Evolutionary conservation across 495 filamentous ascomycete genomes (phyloP), one percentile per base, ranked within the genome.

Genomic region (Penicillium crystallinum): DNA sequence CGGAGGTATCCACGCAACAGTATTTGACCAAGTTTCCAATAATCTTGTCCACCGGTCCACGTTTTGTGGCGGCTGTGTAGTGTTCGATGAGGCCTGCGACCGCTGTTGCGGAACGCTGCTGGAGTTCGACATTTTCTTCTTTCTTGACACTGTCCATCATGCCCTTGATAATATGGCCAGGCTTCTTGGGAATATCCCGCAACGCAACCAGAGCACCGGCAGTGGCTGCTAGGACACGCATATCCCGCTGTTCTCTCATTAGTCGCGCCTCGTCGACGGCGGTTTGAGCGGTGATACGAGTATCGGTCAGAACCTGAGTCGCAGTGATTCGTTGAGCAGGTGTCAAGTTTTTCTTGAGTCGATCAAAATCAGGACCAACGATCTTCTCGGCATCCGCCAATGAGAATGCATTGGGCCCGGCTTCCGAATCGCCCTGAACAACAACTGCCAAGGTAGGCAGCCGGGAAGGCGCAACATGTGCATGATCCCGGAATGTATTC

Each of bases 81-180:
- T 91, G 78, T 52, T 86, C 82, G n/a, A 98, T 83, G n/a, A 97
- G 77, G 17, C 79, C 74, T 6, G 89, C 88, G 29, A 97, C 83
- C 14, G 90, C 89, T 6, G 77, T 79, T 7, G 91, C 90, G 21
- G 95, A 96, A 23, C 92, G 89, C 56, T 83, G 82, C 64, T 98
- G 93, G 33, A 98, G 76, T 56, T 96, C 90, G 30, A 86, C 64
- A 57, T 92, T 97, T 60, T 97, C 92, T 68, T 98, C 93, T 27
- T 82, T 81, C 73, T 97, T 97, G 66, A 97, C 82, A 63, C 91
- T 97, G 59, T 98, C 93, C 92, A 97, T 98, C 69, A 97, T 88
- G 17, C 83, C 86, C 70, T 95, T 96, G 71, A 98, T 97, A 15
- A 95, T 83, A 30, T 82, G 77, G 46, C 85, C 87, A 12, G 93